Conservation (phyloP, 331 rosid species). For the Acacia pycnantha region DNA sequence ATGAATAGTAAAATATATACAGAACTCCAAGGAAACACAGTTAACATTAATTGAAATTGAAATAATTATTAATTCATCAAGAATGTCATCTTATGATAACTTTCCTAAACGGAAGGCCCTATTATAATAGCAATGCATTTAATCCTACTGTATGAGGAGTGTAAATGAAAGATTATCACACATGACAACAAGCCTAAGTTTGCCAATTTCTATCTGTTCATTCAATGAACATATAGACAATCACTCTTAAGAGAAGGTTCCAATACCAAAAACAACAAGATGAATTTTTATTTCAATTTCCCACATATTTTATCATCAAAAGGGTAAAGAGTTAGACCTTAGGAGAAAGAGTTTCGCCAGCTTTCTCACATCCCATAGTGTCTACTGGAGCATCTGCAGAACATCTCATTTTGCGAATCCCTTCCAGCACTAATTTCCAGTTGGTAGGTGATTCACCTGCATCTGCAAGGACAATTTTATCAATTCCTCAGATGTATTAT, state of each 20-base stretch:
- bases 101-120: neutral
- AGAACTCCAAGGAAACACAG: constrained; percentile 6
- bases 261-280: constrained; percentile 13
- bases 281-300: neutral
- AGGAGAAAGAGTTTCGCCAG: constrained; percentile 59
- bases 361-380: constrained; percentile 60
- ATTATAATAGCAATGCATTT: neutral
- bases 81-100: constrained; percentile 2
- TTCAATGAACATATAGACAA: neutral
- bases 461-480: constrained; percentile 13
- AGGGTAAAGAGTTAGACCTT: constrained; percentile 49
- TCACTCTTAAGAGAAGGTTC: constrained; percentile 1
- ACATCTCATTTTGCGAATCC: constrained; percentile 73
- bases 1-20: constrained; percentile 11
- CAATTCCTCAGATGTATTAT: constrained; percentile 13
- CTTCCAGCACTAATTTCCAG: constrained; percentile 80
- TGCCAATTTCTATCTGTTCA: constrained; percentile 1
- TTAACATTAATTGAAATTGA: neutral
- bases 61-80: neutral
- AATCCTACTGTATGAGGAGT: neutral
- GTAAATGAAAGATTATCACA: neutral
- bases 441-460: constrained; percentile 64
- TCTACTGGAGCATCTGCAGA: constrained; percentile 86
- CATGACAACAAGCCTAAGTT: constrained; percentile 3
- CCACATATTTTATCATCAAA: constrained; percentile 5